Conservation (phyloP, 495 filamentous ascomycete genomes). For the Cercophora scortea region DNA sequence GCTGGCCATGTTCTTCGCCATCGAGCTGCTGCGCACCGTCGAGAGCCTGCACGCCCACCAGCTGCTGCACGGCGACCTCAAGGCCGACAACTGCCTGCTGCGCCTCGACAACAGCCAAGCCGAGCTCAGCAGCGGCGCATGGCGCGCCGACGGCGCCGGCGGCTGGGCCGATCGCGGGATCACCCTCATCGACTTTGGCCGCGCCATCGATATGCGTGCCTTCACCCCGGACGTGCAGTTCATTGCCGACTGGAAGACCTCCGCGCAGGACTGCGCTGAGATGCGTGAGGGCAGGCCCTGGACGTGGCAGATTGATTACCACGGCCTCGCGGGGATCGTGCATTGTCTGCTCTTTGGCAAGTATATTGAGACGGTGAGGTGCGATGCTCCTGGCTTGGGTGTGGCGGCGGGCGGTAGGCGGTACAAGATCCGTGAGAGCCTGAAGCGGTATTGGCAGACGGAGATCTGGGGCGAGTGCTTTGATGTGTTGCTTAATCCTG, state of each 20-base stretch:
- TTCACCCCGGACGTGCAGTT: constrained; percentile 77
- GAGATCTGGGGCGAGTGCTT: constrained; percentile 83
- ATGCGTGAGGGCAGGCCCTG: constrained; percentile 87
- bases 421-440: constrained; percentile 59
- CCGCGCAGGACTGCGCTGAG: constrained; percentile 80
- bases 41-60: constrained; percentile 75
- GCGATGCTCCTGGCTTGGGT: constrained; percentile 31
- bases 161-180: constrained; percentile 81
- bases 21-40: constrained; percentile 85
- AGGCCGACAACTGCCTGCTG: constrained; percentile 89
- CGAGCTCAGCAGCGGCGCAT: constrained; percentile 43
- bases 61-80: constrained; percentile 88
- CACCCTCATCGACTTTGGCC: constrained; percentile 86
- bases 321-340: constrained; percentile 78
- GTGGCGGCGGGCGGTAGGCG: constrained; percentile 42
- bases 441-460: constrained; percentile 94
- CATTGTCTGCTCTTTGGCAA: constrained; percentile 86
- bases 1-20: constrained; percentile 87
- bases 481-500: constrained; percentile 80
- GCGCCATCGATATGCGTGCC: constrained; percentile 84
- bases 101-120: constrained; percentile 53
- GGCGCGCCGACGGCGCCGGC: constrained; percentile 58
- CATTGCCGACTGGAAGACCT: constrained; percentile 88
- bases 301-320: constrained; percentile 95
- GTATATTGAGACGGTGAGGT: constrained; percentile 76